Conservation (phyloP, 331 rosid species). For the Pyrus hybrid region DNA sequence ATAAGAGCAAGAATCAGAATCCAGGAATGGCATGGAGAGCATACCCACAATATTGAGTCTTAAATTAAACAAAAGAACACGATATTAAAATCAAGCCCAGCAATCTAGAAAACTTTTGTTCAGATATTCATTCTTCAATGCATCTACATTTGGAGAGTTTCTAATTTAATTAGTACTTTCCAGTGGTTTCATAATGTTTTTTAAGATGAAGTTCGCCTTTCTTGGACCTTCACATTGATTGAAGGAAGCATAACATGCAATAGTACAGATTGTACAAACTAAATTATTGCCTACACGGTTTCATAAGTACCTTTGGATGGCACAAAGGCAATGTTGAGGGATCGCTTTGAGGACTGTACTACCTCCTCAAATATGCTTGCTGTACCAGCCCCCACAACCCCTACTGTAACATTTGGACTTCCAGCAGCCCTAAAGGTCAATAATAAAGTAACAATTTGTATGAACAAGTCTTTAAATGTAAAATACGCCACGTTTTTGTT, state of each 20-base stretch:
- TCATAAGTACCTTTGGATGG: conserved; percentile 74
- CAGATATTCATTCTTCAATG: background rate
- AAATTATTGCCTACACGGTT: background rate
- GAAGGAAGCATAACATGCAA: background rate
- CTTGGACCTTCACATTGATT: background rate
- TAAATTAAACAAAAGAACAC: background rate
- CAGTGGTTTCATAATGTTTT: background rate
- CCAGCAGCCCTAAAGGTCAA: conserved; percentile 68
- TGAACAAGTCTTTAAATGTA: background rate
- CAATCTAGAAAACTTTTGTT: background rate
- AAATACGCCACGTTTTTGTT: conserved; percentile 7
- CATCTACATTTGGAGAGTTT: background rate
- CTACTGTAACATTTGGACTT: conserved; percentile 61
- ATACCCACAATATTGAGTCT: background rate
- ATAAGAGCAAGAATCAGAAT: conserved; percentile 2
- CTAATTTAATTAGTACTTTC: background rate
- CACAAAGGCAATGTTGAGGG: conserved; percentile 69
- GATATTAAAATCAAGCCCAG: background rate
- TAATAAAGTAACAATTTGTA: background rate
- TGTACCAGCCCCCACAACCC: conserved; percentile 95
- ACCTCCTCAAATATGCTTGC: conserved; percentile 73
- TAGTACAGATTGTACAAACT: conserved; percentile 1
- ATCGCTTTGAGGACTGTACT: conserved; percentile 38
- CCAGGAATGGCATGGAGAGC: background rate
- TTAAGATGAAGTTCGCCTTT: background rate